These are phyloP conservation scores for Aspergillus sp. DNA, from an alignment of 2,329 filamentous ascomycete species.

Conservation along the genomic window DNA sequence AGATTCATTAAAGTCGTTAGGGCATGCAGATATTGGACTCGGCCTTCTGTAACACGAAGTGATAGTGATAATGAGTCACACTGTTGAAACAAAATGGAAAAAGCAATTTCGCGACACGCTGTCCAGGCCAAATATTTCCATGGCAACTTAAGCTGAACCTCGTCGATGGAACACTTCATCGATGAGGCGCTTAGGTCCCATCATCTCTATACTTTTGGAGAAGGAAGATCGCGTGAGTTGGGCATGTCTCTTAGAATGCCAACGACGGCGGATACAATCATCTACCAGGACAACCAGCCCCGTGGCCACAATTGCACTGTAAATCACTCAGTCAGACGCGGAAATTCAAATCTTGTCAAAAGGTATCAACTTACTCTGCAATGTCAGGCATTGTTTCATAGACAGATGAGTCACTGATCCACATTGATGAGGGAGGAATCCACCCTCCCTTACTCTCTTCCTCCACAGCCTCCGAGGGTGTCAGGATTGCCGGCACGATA, in stretches of 20 bases:
- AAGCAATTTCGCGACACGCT: not conserved
- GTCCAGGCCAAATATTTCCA: not conserved
- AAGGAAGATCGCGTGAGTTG: constrained; percentile 47
- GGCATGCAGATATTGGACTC: not conserved
- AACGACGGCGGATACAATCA: constrained; percentile 79
- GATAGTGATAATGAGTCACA: no score
- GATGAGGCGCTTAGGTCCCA: constrained; percentile 59
- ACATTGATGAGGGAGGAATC: constrained; percentile 86
- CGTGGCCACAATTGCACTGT: constrained; percentile 81
- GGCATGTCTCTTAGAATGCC: constrained; percentile 55
- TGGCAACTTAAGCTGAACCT: constrained; percentile 25
- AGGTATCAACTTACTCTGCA: constrained; percentile 66
- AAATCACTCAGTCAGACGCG: constrained; percentile 2
- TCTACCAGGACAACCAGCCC: constrained; percentile 85
- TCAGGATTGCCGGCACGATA: constrained; percentile 75
- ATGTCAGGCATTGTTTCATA: constrained; percentile 70
- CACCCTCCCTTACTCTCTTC: constrained; percentile 79
- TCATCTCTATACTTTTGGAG: constrained; percentile 56
- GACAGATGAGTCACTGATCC: constrained; percentile 72
- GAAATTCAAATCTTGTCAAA: not conserved
- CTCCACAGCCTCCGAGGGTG: constrained; percentile 62
- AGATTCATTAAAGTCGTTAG: not conserved
- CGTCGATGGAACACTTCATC: constrained; percentile 59
- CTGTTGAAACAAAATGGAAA: no score
- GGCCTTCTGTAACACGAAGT: no score